Conservation (phyloP, 768 basidiomycete genomes). For the Amanita rimosa region DNA sequence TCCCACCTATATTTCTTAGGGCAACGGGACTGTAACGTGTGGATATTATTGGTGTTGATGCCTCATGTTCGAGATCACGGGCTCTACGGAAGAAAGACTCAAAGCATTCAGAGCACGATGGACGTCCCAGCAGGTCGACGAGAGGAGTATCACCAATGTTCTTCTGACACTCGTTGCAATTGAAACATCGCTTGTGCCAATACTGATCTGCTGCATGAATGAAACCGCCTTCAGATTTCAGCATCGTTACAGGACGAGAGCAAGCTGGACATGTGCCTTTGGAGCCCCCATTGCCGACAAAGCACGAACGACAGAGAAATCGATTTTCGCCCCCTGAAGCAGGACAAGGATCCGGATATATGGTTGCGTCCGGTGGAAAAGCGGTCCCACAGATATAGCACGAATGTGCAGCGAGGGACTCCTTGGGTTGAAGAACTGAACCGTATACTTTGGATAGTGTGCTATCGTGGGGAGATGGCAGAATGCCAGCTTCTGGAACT, state of each 20-base stretch:
- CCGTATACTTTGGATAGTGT: constrained; percentile 78
- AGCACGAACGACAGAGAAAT: constrained; percentile 71
- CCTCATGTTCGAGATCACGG: constrained; percentile 28
- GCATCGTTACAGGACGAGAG: constrained; percentile 55
- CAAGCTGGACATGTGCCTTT: constrained; percentile 66
- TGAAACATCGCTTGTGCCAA: constrained; percentile 81
- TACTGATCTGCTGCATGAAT: constrained; percentile 57
- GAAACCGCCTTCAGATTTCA: constrained; percentile 71
- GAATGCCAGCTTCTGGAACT: constrained; percentile 46
- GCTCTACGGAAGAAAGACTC: constrained; percentile 59
- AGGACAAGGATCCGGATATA: constrained; percentile 59
- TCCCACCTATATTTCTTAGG: constrained; percentile 32
- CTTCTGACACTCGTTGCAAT: constrained; percentile 61
- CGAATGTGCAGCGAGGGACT: constrained; percentile 55
- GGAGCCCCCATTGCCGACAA: constrained; percentile 60
- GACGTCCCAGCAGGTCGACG: constrained; percentile 75
- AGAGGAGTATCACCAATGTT: constrained; percentile 65
- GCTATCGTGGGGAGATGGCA: constrained; percentile 42
- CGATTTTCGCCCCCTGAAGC: constrained; percentile 23
- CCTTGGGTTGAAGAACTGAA: constrained; percentile 71
- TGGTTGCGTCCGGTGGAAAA: constrained; percentile 77
- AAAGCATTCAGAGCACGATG: constrained; percentile 74
- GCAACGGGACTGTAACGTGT: constrained; percentile 20
- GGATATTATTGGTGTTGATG: constrained; percentile 15
- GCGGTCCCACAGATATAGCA: constrained; percentile 53